Evolutionary conservation across 257 asterid genomes (phyloP), one percentile per base, ranked within the genome.

Genomic region (Nicotiana otophora): DNA sequence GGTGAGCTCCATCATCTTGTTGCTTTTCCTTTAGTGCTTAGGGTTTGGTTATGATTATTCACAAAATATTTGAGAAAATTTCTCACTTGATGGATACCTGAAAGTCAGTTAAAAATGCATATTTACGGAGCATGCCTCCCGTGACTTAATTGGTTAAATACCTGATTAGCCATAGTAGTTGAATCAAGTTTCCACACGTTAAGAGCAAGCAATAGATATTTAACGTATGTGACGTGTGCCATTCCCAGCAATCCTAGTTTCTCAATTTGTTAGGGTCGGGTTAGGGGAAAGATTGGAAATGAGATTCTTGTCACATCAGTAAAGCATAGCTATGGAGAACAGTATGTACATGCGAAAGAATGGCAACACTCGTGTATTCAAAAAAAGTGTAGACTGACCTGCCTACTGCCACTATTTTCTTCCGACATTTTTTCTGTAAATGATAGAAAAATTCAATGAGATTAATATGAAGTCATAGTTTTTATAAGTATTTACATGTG

Each of bases 1-100:
- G 91, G 99, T 96, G 83, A 91, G 92, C 74, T 74, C 15, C 16
- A 5, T 53, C n/a, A 2, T 64, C 19, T 53, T 53, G 58, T 53
- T 53, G 5, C 58, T 53, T 11, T 53, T 53, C 19, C 58, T 14
- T 53, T 53, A 1, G 58, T 53, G 5, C 17, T 53, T 53, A 15
- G 58, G 58, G 58, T 53, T 15, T 10, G 58, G 15, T 53, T 15
- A 12, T 10, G 57, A 10, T 51, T 51, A 53, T 53, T 53, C 58
- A 53, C 58, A 53, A 14, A 4, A 53, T 12, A 53, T 11, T 53
- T 9, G 58, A 53, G 15, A 1, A 12, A 53, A 42, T 42, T 53
- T 53, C 6, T 15, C 58, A 53, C 2, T 53, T 53, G 58, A 53
- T 53, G 2, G 58, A 53, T 53, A 53, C 19, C 58, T 53, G 6